Base-by-base conservation (phyloP, 306 rosid genomes). In the Carpinus viminea region DNA sequence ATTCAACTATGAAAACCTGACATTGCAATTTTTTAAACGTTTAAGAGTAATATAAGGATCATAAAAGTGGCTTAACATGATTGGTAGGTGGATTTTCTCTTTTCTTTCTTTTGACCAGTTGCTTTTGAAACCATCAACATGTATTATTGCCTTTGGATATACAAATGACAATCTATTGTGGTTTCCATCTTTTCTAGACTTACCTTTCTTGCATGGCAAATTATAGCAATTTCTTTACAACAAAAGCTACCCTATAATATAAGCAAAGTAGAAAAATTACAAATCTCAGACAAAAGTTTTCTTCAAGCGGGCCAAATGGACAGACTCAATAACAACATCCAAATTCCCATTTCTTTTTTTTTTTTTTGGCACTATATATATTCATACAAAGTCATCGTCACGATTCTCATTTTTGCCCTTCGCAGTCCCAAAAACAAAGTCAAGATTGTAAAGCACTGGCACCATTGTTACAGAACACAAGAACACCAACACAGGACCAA, bases 401-500 rank as follows among this genome's bases (percentile, higher is more conserved):
- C 8, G 26, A 76, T 52, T 61, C 74, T 76, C 74, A 75, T 16
- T 69, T 43, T 78, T 90, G 21, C 36, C 84, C 68, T 83, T 81
- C 10, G 46, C 83, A 61, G 46, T 18, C 5, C 81, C 57, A 15
- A 88, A 64, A 11, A 93, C 90, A 56, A 96, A 59, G 77, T 96
- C 99, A 70, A 96, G 87, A 55, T 93, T 93, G 77, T 96, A 96
- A 83, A 96, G 98, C 78, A 93, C 84, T 0, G 94, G 93, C 56
- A 93, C 91, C 92, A 93, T 81, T 0, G 98, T 84, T 3, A 76
- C 43, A 61, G 87, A 89, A 71, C 96, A 93, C 12, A 96, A 43
- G 70, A 96, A 90, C 10, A 93, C 98, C 76, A 96, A 75, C 4
- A 93, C 97, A 0, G 99, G 99, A 10, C 99, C 99, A 61, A 96